phyloP scores from a whole-genome alignment of 495 filamentous ascomycete genomes.

The Pseudoneurospora amorphoporcata region DNA sequence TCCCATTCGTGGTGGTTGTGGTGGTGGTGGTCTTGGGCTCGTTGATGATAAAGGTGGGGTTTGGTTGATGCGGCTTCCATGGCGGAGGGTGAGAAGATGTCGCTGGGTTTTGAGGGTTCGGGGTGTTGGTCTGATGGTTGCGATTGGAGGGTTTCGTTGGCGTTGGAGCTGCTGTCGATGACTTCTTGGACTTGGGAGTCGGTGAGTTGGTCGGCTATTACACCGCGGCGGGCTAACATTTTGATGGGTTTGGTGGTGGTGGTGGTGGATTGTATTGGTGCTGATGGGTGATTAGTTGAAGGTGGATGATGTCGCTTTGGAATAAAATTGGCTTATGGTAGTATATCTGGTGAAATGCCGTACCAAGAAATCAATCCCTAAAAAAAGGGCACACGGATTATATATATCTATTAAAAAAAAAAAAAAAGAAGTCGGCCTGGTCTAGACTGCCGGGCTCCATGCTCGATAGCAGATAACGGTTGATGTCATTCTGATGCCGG shows the following conservation, averaged over 20 bases:
- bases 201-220: neutral
- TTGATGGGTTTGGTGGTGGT: neutral
- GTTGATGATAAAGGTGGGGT: neutral
- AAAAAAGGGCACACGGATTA: neutral
- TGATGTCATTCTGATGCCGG: neutral
- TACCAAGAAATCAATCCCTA: neutral
- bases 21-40: neutral
- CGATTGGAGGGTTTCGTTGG: neutral
- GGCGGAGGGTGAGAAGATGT: neutral
- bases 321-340: no score
- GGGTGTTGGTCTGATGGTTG: neutral
- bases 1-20: neutral
- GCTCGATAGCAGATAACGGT: neutral
- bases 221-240: neutral
- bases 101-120: neutral
- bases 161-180: neutral
- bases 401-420: neutral
- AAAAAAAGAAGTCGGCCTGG: neutral
- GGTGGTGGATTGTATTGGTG: neutral
- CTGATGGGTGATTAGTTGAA: neutral
- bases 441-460: neutral
- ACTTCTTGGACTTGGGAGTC: neutral
- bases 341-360: neutral
- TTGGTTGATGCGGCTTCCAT: neutral
- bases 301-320: neutral